A percentile compares a stretch with the other conserved stretches of the same genome.
Evolutionary conservation across 208 protist genomes (phyloP).

Genomic region (Crithidia sp.): DNA sequence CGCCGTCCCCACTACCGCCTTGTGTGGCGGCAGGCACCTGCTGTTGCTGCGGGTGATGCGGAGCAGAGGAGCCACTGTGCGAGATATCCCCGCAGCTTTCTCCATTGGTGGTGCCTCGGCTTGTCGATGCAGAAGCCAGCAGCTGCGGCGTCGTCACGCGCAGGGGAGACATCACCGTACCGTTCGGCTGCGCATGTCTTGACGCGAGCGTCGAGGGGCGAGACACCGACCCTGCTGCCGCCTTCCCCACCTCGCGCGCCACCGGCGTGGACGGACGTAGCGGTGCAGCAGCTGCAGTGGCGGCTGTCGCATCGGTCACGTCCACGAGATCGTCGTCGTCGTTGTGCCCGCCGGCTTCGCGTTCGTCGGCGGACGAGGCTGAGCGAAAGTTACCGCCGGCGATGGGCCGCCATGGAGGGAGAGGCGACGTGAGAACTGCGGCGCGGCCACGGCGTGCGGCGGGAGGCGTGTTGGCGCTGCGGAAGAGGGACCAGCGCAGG

Average conservation of each 20-base stretch:
- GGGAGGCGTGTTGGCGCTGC: not conserved
- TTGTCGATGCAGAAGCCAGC: not conserved
- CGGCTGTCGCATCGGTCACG: not conserved
- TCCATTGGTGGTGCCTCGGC: not conserved
- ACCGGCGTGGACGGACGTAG: too few species aligned
- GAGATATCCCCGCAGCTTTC: not conserved
- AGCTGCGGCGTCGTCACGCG: not conserved
- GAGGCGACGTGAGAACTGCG: not conserved
- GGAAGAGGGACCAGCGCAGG: not conserved
- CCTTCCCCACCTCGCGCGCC: too few species aligned
- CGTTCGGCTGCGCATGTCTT: too few species aligned
- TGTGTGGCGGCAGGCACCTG: not conserved
- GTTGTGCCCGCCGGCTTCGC: not conserved
- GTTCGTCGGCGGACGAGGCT: not conserved
- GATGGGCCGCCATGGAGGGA: conserved; percentile 11
- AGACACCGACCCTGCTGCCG: too few species aligned
- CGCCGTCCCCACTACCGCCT: too few species aligned
- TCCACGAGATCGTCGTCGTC: not conserved
- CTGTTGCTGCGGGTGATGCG: not conserved
- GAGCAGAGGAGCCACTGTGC: not conserved
- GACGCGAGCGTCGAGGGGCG: too few species aligned
- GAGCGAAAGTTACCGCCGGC: not conserved
- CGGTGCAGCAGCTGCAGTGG: not conserved
- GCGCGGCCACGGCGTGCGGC: too few species aligned
- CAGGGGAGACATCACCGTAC: not conserved